A percentile compares a stretch with the other conserved stretches of the same genome.
These are phyloP conservation scores for Candida sithepensis DNA, from an alignment of 805 yeast species.

Conservation along the genomic window DNA sequence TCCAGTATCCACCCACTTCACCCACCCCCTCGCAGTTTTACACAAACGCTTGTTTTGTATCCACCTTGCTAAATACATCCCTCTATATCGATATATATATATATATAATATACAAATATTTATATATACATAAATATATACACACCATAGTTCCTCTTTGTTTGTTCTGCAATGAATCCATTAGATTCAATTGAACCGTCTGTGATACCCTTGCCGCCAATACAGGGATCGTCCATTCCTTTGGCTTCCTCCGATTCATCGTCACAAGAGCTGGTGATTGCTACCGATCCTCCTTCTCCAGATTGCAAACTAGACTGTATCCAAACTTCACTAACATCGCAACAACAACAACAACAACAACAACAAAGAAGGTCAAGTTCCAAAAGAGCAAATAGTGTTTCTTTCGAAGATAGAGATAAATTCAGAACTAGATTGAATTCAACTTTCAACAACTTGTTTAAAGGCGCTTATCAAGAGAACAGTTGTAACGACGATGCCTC, in stretches of 20 bases:
- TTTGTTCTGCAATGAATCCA: conserved; percentile 1
- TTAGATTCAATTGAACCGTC: conserved; percentile 2
- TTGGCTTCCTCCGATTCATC: background rate
- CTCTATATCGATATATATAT: too few relatives aligned
- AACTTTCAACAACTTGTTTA: conserved; percentile 10
- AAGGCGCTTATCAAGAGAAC: conserved; percentile 13
- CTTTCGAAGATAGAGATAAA: conserved; percentile 28
- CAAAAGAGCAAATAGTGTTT: conserved; percentile 28
- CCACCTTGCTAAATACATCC: too few relatives aligned
- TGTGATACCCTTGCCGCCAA: background rate
- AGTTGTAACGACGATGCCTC: conserved; percentile 3
- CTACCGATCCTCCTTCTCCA: background rate
- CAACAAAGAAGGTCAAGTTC: conserved; percentile 17
- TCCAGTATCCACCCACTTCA: too few relatives aligned
- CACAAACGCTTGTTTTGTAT: too few relatives aligned
- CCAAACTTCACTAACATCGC: too few relatives aligned
- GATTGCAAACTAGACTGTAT: too few relatives aligned
- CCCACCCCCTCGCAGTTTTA: too few relatives aligned
- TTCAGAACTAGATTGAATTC: conserved; percentile 24
- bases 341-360: background rate
- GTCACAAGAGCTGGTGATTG: background rate
- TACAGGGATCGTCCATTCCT: background rate
- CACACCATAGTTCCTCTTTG: background rate
- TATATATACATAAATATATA: too few relatives aligned
- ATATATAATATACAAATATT: too few relatives aligned